These are phyloP conservation scores for Chlamydomonas urium DNA, from an alignment of 139 green algal genomes.

Conservation along the genomic window DNA sequence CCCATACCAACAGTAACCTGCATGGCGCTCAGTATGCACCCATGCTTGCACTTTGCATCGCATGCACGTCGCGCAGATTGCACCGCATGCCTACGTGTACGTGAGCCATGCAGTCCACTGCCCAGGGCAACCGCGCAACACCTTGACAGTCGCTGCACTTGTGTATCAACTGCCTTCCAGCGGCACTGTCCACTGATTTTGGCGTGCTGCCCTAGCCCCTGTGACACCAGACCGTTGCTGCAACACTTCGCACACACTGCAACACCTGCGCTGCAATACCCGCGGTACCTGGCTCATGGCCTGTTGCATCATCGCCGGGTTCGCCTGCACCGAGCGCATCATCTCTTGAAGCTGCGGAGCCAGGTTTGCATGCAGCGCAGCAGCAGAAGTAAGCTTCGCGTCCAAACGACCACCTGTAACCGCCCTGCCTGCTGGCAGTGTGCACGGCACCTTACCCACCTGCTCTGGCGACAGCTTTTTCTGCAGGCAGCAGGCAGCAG, in stretches of 20 bases:
- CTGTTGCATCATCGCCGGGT: slow-evolving; percentile 27
- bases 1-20: too few species aligned
- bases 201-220: not conserved
- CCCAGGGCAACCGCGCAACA: too few species aligned
- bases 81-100: too few species aligned
- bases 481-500: slow-evolving; percentile 1
- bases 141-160: not conserved
- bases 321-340: slow-evolving; percentile 25
- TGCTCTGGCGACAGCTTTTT: slow-evolving; percentile 17
- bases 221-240: too few species aligned
- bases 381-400: too few species aligned
- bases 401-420: not conserved
- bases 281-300: slow-evolving; percentile 9
- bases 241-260: not conserved
- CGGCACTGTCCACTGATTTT: not conserved
- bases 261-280: not conserved
- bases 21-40: too few species aligned
- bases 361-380: not conserved
- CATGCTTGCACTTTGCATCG: too few species aligned
- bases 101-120: too few species aligned
- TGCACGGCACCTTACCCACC: slow-evolving; percentile 4
- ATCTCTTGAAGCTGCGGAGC: slow-evolving; percentile 28
- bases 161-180: not conserved
- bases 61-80: too few species aligned
- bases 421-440: not conserved